These are phyloP conservation scores for Dothidotthia symphoricarpi DNA, from an alignment of 2,329 filamentous ascomycete species.

Conservation along the genomic window DNA sequence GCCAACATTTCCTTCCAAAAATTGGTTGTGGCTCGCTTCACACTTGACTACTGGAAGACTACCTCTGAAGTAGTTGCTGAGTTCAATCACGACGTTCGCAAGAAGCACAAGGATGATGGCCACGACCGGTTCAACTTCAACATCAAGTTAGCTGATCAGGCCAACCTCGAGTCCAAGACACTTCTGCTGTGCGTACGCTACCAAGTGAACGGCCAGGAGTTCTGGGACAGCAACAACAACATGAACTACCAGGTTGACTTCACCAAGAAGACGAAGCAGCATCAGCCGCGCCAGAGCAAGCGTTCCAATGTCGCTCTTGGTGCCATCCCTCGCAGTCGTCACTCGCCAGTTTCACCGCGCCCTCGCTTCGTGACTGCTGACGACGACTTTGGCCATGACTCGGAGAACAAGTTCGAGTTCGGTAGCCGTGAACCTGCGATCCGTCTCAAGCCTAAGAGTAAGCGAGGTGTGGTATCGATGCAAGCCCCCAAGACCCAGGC, in stretches of 20 bases:
- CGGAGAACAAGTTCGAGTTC: constrained; percentile 50
- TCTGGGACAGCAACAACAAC: constrained; percentile 89
- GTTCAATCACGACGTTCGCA: constrained; percentile 74
- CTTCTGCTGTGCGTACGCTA: constrained; percentile 91
- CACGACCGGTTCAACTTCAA: constrained; percentile 91
- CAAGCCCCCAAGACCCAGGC: constrained; percentile 39
- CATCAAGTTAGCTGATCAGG: constrained; percentile 87
- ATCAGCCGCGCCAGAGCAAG: constrained; percentile 41
- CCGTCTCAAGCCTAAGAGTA: constrained; percentile 68
- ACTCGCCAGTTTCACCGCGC: constrained; percentile 48
- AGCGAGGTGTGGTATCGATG: constrained; percentile 36
- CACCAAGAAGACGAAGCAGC: constrained; percentile 68
- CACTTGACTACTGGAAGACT: constrained; percentile 97
- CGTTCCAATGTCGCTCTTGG: constrained; percentile 51
- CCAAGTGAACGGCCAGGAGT: constrained; percentile 76
- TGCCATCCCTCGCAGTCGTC: constrained; percentile 51
- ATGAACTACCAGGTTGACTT: constrained; percentile 96
- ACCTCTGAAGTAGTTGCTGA: constrained; percentile 93
- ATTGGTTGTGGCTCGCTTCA: constrained; percentile 86
- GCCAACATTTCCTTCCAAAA: constrained; percentile 91
- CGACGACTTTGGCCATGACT: constrained; percentile 66
- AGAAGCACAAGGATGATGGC: constrained; percentile 62
- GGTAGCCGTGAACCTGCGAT: constrained; percentile 52
- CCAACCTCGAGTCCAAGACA: constrained; percentile 88
- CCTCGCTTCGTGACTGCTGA: constrained; percentile 56